Base-by-base conservation (phyloP, 208 protist genomes). In the Crithidia brevicula region DNA sequence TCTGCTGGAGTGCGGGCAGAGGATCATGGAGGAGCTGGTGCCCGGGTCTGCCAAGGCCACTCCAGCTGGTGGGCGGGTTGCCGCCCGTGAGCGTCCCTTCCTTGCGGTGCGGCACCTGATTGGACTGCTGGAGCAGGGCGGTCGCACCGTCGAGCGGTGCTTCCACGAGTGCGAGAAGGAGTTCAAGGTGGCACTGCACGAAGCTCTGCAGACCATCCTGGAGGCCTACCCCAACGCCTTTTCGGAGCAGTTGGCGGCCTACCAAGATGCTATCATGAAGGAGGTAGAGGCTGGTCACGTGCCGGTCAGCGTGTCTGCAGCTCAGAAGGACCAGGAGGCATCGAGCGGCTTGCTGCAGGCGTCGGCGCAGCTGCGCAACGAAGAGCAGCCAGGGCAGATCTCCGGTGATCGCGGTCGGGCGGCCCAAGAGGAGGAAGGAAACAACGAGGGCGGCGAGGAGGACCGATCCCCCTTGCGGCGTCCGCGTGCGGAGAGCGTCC, bases 171-270 rank as follows among this genome's bases (percentile, higher is more conserved):
- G 81, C n/a, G 46, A 73, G 33, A 85, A 73, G 59, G 53, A 77
- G 30, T 93, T 97, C 68, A 68, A 66, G 20, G 74, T 96, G 52
- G 74, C 86, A 6, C 68, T 98, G 46, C 81, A 93, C 67, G 95
- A 98, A 51, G 86, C 90, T 16, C 94, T 99, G 42, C 88, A 95
- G 57, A 57, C 79, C 3, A 93, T 96, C 43, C 74, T 99, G 25
- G 94, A 93, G 38, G 59, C 77, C 20, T 70, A 92, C n/a, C 75
- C 83, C 27, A 89, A 90, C 45, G 81, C 88, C 70, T 89, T 98
- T 22, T 90, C 92, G 28, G 91, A 98, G 73, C 83, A 98, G 47
- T 88, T 99, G 23, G 94, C 91, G 11, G 84, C 83, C 46, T 98
- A 91, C 67, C 54, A 98, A 16, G 98, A 99, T 64, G 74, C 59